Evolutionary conservation across 306 rosid species (phyloP).

Genomic region (Malus orientalis): DNA sequence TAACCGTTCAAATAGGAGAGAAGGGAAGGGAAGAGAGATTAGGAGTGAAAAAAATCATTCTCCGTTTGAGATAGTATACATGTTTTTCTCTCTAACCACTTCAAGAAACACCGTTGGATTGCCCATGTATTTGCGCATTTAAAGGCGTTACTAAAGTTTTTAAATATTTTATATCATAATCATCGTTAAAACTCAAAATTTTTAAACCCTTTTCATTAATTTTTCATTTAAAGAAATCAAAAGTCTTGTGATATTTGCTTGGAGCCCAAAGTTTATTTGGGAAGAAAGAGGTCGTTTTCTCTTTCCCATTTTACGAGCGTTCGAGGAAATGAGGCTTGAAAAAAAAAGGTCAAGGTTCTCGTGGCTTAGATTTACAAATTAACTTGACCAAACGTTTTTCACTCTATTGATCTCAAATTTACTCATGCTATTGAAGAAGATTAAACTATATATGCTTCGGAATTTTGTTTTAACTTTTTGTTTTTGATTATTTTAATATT

Average conservation of each 20-base stretch:
- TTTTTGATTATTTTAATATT: too few species aligned
- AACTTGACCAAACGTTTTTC: background rate
- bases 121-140: too few species aligned
- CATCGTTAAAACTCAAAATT: background rate
- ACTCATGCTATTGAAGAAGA: background rate
- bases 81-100: background rate
- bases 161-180: too few species aligned
- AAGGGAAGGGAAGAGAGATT: too few species aligned
- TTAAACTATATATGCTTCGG: background rate
- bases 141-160: background rate
- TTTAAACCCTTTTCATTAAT: fast-evolving
- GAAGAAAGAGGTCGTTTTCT: background rate
- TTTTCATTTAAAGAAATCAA: background rate
- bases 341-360: background rate
- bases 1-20: too few species aligned
- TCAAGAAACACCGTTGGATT: background rate
- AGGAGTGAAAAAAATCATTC: too few species aligned
- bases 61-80: background rate
- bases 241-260: background rate
- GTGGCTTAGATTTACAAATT: background rate
- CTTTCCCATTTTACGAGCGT: background rate
- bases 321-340: background rate
- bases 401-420: background rate
- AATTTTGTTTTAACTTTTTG: too few species aligned
- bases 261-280: background rate